phyloP scores from a whole-genome alignment of 2,329 filamentous ascomycete species.

The Huntiella omanensis region DNA sequence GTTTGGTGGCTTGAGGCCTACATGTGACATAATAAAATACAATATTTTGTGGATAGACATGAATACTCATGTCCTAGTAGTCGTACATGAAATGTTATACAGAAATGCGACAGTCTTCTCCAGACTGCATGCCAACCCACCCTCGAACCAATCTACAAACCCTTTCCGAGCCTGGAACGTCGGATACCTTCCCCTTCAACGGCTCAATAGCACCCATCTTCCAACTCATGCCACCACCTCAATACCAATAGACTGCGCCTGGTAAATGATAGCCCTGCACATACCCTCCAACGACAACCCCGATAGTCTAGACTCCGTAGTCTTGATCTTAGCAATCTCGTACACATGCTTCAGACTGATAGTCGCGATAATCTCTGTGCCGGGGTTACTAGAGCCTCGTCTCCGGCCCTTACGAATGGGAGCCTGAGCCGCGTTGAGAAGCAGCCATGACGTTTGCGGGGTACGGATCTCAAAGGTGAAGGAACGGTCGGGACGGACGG shows the following conservation, averaged over 20 bases:
- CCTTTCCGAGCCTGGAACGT: neutral
- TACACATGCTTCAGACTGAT: conserved; percentile 90
- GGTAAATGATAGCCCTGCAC: conserved; percentile 54
- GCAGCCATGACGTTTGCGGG: conserved; percentile 78
- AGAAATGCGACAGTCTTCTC: too few relatives aligned
- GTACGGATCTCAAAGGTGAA: conserved; percentile 90
- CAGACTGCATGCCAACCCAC: neutral
- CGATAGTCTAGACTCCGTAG: conserved; percentile 53
- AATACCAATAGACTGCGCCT: conserved; percentile 59
- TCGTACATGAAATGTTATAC: too few relatives aligned
- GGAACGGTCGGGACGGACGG: conserved; percentile 76
- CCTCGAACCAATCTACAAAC: neutral
- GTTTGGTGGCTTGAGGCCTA: too few relatives aligned
- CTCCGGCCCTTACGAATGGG: conserved; percentile 57
- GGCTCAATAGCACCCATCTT: neutral
- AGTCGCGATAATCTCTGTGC: conserved; percentile 60
- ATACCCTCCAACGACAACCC: conserved; percentile 52
- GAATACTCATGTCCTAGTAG: too few relatives aligned
- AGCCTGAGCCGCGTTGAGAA: conserved; percentile 67
- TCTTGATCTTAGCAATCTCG: conserved; percentile 96
- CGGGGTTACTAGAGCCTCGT: conserved; percentile 58
- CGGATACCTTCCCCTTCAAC: neutral
- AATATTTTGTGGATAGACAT: too few relatives aligned
- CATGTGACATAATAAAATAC: too few relatives aligned
- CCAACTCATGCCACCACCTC: conserved; percentile 40